Evolutionary conservation across 2,329 filamentous ascomycete species (phyloP).

Genomic region (Mycosphaerella arachidis): DNA sequence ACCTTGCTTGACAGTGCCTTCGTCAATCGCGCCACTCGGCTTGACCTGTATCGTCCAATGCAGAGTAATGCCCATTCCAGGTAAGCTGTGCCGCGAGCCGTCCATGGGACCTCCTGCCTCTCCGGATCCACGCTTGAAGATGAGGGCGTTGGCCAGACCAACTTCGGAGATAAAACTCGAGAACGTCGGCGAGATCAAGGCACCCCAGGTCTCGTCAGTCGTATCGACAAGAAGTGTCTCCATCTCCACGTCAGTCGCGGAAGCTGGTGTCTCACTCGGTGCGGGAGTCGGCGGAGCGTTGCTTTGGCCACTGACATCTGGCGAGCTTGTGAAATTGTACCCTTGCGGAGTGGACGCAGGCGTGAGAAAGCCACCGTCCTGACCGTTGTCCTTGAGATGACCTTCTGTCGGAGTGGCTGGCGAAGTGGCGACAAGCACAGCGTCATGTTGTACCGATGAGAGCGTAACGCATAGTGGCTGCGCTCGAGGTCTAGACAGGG

Average conservation of each 20-base stretch:
- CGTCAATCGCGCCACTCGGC: constrained; percentile 34
- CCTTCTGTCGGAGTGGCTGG: constrained; percentile 8
- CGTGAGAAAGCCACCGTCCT: constrained; percentile 45
- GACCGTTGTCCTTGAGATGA: constrained; percentile 11
- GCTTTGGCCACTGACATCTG: constrained; percentile 26
- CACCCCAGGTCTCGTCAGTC: constrained; percentile 72
- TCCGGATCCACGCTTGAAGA: constrained; percentile 39
- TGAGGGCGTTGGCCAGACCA: constrained; percentile 40
- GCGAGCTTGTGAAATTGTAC: constrained; percentile 26
- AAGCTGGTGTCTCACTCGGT: constrained; percentile 43
- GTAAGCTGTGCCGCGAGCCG: constrained; percentile 13
- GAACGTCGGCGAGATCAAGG: constrained; percentile 51
- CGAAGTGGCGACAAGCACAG: constrained; percentile 19
- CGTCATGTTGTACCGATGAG: constrained; percentile 18
- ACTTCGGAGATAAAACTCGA: constrained; percentile 33
- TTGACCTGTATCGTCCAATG: constrained; percentile 44
- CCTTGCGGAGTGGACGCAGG: constrained; percentile 61
- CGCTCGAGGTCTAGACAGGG: constrained; percentile 33
- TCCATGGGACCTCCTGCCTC: background rate
- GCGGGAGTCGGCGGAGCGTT: constrained; percentile 39
- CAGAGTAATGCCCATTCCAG: constrained; percentile 40
- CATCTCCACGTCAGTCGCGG: constrained; percentile 49
- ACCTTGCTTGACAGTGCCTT: constrained; percentile 34
- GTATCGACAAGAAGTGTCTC: constrained; percentile 68
- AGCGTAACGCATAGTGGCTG: constrained; percentile 33